These are phyloP conservation scores for Herpomyces periplanetae DNA, from an alignment of 2,329 filamentous ascomycete species.

Conservation along the genomic window DNA sequence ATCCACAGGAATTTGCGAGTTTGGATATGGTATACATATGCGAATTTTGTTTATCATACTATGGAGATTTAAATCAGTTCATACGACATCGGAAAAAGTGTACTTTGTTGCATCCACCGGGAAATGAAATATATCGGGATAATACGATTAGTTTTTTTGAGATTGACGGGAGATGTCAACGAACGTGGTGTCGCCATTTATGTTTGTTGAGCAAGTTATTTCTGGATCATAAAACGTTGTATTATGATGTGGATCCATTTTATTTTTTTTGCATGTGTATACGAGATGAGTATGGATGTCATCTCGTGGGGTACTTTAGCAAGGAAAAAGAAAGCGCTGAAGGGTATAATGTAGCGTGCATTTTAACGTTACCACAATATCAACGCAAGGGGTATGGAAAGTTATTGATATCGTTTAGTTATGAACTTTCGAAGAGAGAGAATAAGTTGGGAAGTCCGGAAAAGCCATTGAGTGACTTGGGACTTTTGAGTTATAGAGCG, in stretches of 20 bases:
- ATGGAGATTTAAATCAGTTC: conserved; percentile 43
- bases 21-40: conserved; percentile 79
- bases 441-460: conserved; percentile 80
- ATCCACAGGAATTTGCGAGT: conserved; percentile 54
- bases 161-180: conserved; percentile 68
- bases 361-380: conserved; percentile 76
- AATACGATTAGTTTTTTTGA: conserved; percentile 83
- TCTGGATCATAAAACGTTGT: conserved; percentile 83
- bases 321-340: conserved; percentile 95
- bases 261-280: conserved; percentile 93
- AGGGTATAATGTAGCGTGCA: conserved; percentile 91
- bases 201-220: conserved; percentile 87
- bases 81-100: conserved; percentile 59
- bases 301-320: conserved; percentile 95
- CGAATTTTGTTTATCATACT: conserved; percentile 84
- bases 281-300: conserved; percentile 52
- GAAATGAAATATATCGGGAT: conserved; percentile 92
- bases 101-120: conserved; percentile 56
- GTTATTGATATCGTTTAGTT: conserved; percentile 80
- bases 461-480: conserved; percentile 75
- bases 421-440: conserved; percentile 80
- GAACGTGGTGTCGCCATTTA: conserved; percentile 83
- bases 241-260: conserved; percentile 97
- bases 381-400: conserved; percentile 78
- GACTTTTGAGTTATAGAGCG: conserved; percentile 65